A percentile compares a stretch with the other conserved stretches of the same genome.
Conservation (phyloP, 1,284 basidiomycete genomes). For the Thelephora terrestris region DNA sequence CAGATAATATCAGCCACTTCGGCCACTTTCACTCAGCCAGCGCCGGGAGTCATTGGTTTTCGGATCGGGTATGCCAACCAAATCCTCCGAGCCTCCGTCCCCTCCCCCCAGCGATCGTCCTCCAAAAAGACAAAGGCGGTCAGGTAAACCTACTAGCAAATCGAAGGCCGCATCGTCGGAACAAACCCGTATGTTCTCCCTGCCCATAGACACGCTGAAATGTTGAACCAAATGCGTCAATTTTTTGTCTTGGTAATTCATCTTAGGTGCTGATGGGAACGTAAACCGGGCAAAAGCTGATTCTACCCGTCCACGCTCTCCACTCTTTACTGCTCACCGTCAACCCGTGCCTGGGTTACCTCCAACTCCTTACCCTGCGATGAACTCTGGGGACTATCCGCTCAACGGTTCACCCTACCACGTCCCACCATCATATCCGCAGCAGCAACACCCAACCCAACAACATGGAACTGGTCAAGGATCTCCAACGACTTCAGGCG, state of each 20-base stretch:
- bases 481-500: slow-evolving; percentile 25
- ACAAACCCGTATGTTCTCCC: neutral
- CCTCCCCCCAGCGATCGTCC: neutral
- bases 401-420: slow-evolving; percentile 46
- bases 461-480: neutral
- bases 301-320: slow-evolving; percentile 11
- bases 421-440: slow-evolving; percentile 27
- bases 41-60: neutral
- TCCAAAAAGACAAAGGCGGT: neutral
- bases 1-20: too few relatives aligned
- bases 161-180: neutral
- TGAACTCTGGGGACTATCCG: slow-evolving; percentile 41
- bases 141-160: neutral
- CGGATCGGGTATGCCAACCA: neutral
- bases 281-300: too few relatives aligned
- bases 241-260: too few relatives aligned
- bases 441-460: neutral
- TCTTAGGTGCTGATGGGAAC: too few relatives aligned
- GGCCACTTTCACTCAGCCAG: too few relatives aligned
- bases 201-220: neutral
- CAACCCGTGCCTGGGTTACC: slow-evolving; percentile 39
- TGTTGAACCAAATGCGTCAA: neutral
- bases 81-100: neutral
- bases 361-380: slow-evolving; percentile 30
- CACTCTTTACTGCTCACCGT: slow-evolving; percentile 33